phyloP scores from a whole-genome alignment of 75 land plant genomes.

The Sequoiadendron giganteum region DNA sequence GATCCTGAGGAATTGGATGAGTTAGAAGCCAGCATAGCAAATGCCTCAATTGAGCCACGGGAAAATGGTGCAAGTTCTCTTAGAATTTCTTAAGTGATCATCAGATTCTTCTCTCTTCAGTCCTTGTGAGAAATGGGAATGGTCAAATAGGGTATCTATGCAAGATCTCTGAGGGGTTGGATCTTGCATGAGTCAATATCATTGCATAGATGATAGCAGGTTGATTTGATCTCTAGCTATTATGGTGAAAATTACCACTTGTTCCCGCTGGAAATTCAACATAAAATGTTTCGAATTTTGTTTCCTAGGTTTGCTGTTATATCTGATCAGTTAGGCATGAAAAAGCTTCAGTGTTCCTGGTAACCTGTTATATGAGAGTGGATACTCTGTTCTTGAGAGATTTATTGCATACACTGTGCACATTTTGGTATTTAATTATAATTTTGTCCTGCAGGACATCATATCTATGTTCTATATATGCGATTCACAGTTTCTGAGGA shows the following conservation, averaged over 20 bases:
- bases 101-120: neutral
- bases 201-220: neutral
- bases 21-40: conserved; percentile 81
- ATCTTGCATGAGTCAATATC: neutral
- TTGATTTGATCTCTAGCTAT: neutral
- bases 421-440: neutral
- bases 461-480: neutral
- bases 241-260: neutral
- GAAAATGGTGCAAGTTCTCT: neutral
- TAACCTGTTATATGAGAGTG: neutral
- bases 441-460: neutral
- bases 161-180: neutral
- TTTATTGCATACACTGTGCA: neutral
- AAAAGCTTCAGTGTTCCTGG: neutral
- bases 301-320: neutral
- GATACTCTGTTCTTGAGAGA: neutral
- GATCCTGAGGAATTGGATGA: conserved; percentile 86
- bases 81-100: neutral
- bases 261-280: neutral
- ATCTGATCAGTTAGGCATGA: neutral
- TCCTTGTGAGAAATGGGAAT: neutral
- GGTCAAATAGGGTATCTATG: neutral
- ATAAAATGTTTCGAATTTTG: neutral
- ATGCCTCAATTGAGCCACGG: conserved; percentile 36
- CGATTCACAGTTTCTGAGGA: neutral